Evolutionary conservation across 768 basidiomycete genomes (phyloP), one percentile per base, ranked within the genome.

Genomic region (Phylloporus sp.): DNA sequence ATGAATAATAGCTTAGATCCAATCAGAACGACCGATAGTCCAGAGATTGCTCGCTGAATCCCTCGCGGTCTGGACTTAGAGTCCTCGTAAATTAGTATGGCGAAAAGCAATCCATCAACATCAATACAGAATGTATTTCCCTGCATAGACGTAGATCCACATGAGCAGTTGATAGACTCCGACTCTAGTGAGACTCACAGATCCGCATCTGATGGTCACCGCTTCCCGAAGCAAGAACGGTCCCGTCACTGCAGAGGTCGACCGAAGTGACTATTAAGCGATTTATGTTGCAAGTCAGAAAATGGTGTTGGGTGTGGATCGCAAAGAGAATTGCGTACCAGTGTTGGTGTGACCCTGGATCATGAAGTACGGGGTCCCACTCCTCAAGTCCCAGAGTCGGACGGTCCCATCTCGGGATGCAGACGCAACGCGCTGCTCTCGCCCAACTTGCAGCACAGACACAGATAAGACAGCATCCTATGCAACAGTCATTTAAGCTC

Each of bases 371-470:
- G 64, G 58, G 24, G 50, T 50, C 5, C 70, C 73, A 20, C 31
- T 66, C 28, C 52, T 62, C 45, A 67, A 43, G 57, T 73, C 67
- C 73, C 73, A 75, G 20, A 74, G 52, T 23, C 68, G 54, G 22
- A 73, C 59, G 22, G 63, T 71, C 8, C 67, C 57, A 46, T 74
- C 74, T 53, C 66, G 47, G 26, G 74, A 76, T 16, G 70, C 67
- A 20, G 75, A 75, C 5, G 64, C 72, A 27, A 73, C 52, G 18
- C 61, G 62, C 38, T 61, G 65, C 38, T 68, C 67, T 46, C 65
- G 61, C 18, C 68, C 70, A 46, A 70, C 58, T 54, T 71, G 66
- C 8, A 70, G 44, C 35, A 65, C 52, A 15, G 70, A 65, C 13
- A 62, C 34, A 7, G 68, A 70, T 26, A 70, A 38, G 29, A 70